Percentiles rank a stretch among this genome's conserved stretches.
Evolutionary conservation across 345 rosid species (phyloP).

Genomic region (Gynandropsis gynandra): DNA sequence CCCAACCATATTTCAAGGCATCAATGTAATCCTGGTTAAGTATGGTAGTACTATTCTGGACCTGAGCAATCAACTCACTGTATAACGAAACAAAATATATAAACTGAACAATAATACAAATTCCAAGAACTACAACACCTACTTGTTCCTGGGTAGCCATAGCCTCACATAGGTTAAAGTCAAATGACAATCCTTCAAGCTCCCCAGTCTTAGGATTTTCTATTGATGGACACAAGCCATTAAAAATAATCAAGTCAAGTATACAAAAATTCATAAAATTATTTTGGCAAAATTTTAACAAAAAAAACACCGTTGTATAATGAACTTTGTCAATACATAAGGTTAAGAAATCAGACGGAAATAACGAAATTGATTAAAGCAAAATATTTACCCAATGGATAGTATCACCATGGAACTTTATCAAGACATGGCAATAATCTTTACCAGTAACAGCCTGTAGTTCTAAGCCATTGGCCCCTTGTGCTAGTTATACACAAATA

Average conservation of each 20-base stretch:
- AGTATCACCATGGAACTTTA: conserved; percentile 65
- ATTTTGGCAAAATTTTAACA: conserved; percentile 4
- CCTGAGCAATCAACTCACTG: conserved; percentile 56
- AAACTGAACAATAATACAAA: conserved; percentile 8
- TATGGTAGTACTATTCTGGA: conserved; percentile 80
- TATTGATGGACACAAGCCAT: conserved; percentile 24
- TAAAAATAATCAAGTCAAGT: not conserved
- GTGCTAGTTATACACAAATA: conserved; percentile 23
- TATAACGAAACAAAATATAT: conserved; percentile 24
- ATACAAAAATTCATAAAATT: not conserved
- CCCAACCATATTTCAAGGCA: conserved; percentile 93
- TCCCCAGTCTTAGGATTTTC: conserved; percentile 86
- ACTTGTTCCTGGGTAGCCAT: conserved; percentile 87
- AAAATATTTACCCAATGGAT: conserved; percentile 66
- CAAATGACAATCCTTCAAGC: conserved; percentile 69
- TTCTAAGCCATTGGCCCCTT: conserved; percentile 88
- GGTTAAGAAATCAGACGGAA: not conserved
- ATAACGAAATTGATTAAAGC: not conserved
- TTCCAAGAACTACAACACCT: conserved; percentile 19
- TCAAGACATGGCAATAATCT: conserved; percentile 55
- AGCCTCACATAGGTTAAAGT: conserved; percentile 83
- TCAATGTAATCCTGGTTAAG: conserved; percentile 91
- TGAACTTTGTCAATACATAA: not conserved
- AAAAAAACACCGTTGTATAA: not conserved
- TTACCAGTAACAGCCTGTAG: conserved; percentile 51